Evolutionary conservation across 805 yeast species (phyloP).

Genomic region (Kregervanrija delftensis): DNA sequence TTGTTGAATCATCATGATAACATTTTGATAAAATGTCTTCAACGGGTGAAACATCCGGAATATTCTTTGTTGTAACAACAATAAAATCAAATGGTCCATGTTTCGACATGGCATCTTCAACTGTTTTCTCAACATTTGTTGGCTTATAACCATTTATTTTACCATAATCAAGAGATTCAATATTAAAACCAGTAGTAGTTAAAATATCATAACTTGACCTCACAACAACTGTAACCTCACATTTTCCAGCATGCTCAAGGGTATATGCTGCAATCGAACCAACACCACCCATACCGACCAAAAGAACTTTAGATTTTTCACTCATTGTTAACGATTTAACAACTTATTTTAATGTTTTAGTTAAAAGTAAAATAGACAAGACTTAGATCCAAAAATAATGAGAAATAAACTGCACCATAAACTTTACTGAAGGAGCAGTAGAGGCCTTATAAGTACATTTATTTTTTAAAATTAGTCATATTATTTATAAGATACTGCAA

Average conservation of each 20-base stretch:
- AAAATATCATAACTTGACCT: constrained; percentile 32
- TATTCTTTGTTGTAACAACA: constrained; percentile 43
- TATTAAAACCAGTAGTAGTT: constrained; percentile 1
- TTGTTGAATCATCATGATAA: constrained; percentile 23
- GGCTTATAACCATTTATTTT: constrained; percentile 51
- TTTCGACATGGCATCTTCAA: constrained; percentile 32
- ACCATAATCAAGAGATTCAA: constrained; percentile 59
- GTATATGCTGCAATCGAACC: constrained; percentile 70
- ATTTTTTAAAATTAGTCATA: background rate
- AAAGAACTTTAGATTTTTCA: constrained; percentile 10
- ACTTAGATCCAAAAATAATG: no score
- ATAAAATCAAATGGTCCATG: constrained; percentile 35
- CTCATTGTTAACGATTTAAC: background rate
- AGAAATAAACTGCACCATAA: no score
- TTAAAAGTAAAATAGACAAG: no score
- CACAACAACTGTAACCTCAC: constrained; percentile 49
- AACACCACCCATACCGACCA: constrained; percentile 80
- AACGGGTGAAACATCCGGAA: constrained; percentile 53
- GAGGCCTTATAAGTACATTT: no score
- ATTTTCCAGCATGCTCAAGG: constrained; percentile 37
- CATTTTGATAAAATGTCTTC: constrained; percentile 32
- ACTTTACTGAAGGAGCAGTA: no score
- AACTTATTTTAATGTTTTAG: no score
- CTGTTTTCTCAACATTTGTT: constrained; percentile 20
- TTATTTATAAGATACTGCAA: background rate